These are phyloP conservation scores for Cercospora beticola DNA, from an alignment of 2,329 filamentous ascomycete species.

Conservation along the genomic window DNA sequence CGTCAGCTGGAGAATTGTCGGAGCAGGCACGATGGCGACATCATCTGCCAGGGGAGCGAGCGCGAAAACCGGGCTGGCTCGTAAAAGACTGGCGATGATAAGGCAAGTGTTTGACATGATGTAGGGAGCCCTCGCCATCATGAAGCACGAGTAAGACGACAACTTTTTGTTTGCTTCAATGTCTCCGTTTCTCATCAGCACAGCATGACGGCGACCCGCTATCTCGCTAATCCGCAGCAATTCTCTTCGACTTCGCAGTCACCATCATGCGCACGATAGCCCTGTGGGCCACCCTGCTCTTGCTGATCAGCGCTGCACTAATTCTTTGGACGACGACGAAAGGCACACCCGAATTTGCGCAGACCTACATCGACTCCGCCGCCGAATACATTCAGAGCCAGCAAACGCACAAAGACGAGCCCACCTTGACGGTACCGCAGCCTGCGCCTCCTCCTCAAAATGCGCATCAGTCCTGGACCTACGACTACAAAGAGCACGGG, in stretches of 20 bases:
- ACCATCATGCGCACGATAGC: conserved; percentile 22
- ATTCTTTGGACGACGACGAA: conserved; percentile 21
- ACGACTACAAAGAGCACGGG: conserved; percentile 26
- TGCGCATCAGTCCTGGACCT: conserved; percentile 17
- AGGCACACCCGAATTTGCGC: conserved; percentile 10
- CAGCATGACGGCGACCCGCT: background rate
- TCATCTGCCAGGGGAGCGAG: background rate
- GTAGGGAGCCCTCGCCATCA: background rate
- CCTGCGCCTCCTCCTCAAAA: conserved; percentile 5
- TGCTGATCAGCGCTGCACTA: conserved; percentile 19
- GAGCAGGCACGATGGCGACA: background rate
- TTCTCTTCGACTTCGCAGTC: background rate
- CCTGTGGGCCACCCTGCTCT: conserved; percentile 22
- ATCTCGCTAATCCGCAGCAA: background rate
- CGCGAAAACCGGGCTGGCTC: background rate
- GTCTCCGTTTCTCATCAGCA: background rate
- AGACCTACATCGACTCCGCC: conserved; percentile 10
- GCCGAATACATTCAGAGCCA: conserved; percentile 13
- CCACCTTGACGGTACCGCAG: background rate
- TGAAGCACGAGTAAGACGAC: background rate
- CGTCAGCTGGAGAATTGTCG: background rate
- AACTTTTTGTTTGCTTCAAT: background rate
- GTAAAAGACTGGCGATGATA: background rate
- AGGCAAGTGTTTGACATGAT: background rate
- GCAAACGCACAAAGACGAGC: conserved; percentile 5